Base-by-base conservation (phyloP, 768 basidiomycete genomes). In the Kockovaella imperatae region DNA sequence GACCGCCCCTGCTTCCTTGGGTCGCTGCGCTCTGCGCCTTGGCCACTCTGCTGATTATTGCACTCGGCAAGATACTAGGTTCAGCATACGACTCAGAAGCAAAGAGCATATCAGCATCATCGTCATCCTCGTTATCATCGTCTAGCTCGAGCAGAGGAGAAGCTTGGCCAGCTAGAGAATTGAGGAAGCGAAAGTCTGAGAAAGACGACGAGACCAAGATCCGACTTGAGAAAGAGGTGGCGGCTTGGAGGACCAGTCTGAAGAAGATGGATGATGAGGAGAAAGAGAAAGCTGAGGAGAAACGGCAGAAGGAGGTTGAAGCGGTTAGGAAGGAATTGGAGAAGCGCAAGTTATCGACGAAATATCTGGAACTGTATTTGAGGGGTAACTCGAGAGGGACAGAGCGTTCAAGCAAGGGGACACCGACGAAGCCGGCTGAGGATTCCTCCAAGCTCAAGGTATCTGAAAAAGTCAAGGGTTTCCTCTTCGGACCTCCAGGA, bases 71-170 rank as follows among this genome's bases (percentile, higher is more conserved):
- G 13, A 28, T 60, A 18, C 30, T 66, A 15, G 42, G 54, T 4
- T 24, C 24, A 13, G 50, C 46, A 15, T 66, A 66, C 43, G 64
- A 66, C 32, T 21, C 32, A 4, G 62, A 61, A 13, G 24, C 45
- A 25, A 38, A 15, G 18, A 10, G 23, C 23, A 34, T 20, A 25
- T 13, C 40, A 47, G 23, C 11, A 28, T 20, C 14, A 11, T 36
- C 39, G 17, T 41, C 48, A 21, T 18, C 28, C 24, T 38, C 49
- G 14, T 41, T 47, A 2, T 38, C 38, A 3, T 8, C 47, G 11
- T 32, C 35, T 46, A 28, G 38, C 42, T 3, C 11, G 24, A 5
- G 24, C 14, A 26, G 25, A 4, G 35, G 45, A 23, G 14, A 31
- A 14, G 20, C 34, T 17, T 52, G 47, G 50, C 18, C 30, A 20